A percentile compares a stretch with the other conserved stretches of the same genome.
These are phyloP conservation scores for Citropsis articulata DNA, from an alignment of 345 rosid species.

Conservation along the genomic window DNA sequence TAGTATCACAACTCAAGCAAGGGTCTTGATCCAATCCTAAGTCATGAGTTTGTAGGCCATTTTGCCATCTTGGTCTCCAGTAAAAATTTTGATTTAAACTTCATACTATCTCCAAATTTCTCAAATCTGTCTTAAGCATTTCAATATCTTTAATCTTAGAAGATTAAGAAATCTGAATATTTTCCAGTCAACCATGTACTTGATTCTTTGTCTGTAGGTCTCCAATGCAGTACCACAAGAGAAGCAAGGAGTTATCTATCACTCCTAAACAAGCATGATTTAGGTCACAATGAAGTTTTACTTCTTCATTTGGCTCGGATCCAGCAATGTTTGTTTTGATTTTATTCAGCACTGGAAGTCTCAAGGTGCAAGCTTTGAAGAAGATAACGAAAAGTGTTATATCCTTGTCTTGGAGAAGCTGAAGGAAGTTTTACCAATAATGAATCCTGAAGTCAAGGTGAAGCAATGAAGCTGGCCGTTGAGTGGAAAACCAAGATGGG, in stretches of 20 bases:
- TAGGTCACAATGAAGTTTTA: conserved; percentile 16
- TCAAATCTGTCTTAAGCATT: not conserved
- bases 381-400: conserved; percentile 7
- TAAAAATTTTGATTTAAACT: not conserved
- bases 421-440: conserved; percentile 19
- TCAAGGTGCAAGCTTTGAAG: conserved; percentile 17
- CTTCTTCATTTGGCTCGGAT: conserved; percentile 25
- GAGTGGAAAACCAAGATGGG: conserved; percentile 37
- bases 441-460: conserved; percentile 24
- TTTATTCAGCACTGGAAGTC: conserved; percentile 18
- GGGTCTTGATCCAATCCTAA: not conserved
- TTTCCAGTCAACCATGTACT: not conserved
- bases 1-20: not conserved
- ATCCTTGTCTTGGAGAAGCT: conserved; percentile 34
- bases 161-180: not conserved
- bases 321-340: conserved; percentile 38
- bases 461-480: conserved; percentile 26
- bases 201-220: not conserved
- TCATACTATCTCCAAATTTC: not conserved
- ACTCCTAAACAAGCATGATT: conserved; percentile 15
- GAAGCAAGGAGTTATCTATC: conserved; percentile 7
- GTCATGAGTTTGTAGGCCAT: not conserved
- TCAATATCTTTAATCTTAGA: not conserved
- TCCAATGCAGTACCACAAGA: not conserved
- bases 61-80: not conserved